Conservation (phyloP, 352 stramenopile species). For the Phytopythium ostracodes region DNA sequence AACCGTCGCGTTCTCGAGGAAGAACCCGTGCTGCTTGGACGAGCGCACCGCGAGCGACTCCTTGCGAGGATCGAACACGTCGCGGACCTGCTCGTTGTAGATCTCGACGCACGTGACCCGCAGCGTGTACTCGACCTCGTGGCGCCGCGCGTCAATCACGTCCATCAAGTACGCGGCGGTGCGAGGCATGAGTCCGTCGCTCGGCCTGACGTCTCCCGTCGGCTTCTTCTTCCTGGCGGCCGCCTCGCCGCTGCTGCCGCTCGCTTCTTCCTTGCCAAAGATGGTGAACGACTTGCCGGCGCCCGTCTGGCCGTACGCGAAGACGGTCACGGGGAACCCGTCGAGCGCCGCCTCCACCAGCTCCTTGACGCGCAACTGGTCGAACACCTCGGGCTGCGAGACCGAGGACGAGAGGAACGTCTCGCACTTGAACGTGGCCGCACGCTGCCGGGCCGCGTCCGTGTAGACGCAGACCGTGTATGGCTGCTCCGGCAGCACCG, state of each 20-base stretch:
- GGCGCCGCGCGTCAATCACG: conserved; percentile 28
- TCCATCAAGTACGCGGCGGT: conserved; percentile 47
- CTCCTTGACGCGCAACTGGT: conserved; percentile 31
- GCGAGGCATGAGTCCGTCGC: conserved; percentile 54
- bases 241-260: not conserved
- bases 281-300: conserved; percentile 76
- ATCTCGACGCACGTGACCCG: conserved; percentile 75
- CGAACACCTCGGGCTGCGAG: conserved; percentile 53
- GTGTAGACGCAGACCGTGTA: conserved; percentile 42
- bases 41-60: conserved; percentile 53
- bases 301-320: conserved; percentile 72
- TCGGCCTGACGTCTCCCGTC: conserved; percentile 13
- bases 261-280: conserved; percentile 56
- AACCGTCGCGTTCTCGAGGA: conserved; percentile 68
- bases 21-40: conserved; percentile 61
- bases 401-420: conserved; percentile 36
- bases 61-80: conserved; percentile 61
- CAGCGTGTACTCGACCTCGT: conserved; percentile 47
- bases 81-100: conserved; percentile 70
- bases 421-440: conserved; percentile 63
- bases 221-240: not conserved
- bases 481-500: conserved; percentile 28
- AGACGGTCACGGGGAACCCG: conserved; percentile 68
- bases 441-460: conserved; percentile 22
- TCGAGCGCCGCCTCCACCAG: conserved; percentile 51